Evolutionary conservation across 495 filamentous ascomycete genomes (phyloP), one percentile per base, ranked within the genome.

Genomic region (Penicillium parvum): DNA sequence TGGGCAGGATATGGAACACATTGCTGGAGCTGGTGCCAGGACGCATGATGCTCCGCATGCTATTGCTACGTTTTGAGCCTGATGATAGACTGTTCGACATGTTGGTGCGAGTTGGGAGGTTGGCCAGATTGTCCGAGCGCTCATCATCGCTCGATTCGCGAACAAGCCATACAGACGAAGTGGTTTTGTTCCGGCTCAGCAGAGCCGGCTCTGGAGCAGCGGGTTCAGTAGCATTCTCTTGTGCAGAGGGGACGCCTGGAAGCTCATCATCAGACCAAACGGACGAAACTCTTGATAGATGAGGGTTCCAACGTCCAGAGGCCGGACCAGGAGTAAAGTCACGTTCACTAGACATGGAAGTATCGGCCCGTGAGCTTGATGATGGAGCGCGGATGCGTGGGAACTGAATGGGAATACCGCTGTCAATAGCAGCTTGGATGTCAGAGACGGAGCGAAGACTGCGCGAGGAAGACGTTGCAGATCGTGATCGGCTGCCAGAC

Each of bases 201-300:
- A 56, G 54, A 7, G 66, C 41, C 16, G 53, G 32, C 7, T 61
- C 49, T 8, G 54, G 50, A 16, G 54, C 43, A 3, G 36, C 29
- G 4, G 54, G 55, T 26, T 54, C 60, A 15, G 55, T 33, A 14
- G 18, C 43, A n/a, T 38, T 28, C 11, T 60, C 42, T 5, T 52
- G 39, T 12, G 54, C 53, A n/a, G 56, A 34, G 1, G 45, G 18
- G 22, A 43, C 32, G 17, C 48, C 47, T 3, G 42, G 6, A 8
- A 45, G 22, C 12, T 54, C 57, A 40, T 73, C 72, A n/a, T 61
- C 64, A 3, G 69, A 73, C 65, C 79, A 79, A 43, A 82, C 79
- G 15, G 85, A 88, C 37, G 77, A 74, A 20, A 88, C 83, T 12
- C 83, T 82, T 14, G 85, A 87, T 9, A 90, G 72, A 57, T 85